Evolutionary conservation across 768 basidiomycete genomes (phyloP).

Genomic region (Kwoniella sp.): DNA sequence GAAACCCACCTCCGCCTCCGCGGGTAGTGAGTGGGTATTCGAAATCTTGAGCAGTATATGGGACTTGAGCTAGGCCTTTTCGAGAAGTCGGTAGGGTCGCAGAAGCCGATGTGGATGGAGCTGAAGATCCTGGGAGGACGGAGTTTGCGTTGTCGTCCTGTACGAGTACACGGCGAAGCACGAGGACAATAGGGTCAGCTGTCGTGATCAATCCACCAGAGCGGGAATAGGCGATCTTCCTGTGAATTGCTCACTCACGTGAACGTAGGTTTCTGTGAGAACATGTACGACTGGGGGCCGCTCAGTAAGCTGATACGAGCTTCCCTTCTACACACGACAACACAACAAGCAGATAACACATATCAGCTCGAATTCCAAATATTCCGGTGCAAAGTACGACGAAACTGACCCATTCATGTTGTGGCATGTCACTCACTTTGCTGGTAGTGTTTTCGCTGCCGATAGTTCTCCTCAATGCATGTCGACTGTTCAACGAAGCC

Average conservation of each 20-base stretch:
- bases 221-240: too few species aligned
- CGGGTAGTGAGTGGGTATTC: neutral
- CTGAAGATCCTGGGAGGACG: neutral
- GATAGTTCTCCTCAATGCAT: slow-evolving; percentile 2
- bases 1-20: neutral
- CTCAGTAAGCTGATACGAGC: neutral
- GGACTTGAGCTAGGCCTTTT: neutral
- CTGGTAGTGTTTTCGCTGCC: slow-evolving; percentile 3
- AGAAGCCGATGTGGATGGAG: neutral
- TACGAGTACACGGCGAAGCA: too few species aligned
- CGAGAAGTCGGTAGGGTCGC: neutral
- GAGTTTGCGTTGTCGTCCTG: neutral
- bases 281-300: slow-evolving; percentile 7
- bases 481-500: slow-evolving; percentile 16
- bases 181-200: too few species aligned
- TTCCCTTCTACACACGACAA: neutral
- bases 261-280: slow-evolving; percentile 11
- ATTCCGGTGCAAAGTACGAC: neutral
- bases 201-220: too few species aligned
- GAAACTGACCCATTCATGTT: neutral
- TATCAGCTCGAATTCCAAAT: neutral
- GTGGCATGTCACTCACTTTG: neutral
- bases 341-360: neutral
- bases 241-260: slow-evolving; percentile 4
- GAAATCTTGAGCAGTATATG: neutral